A percentile compares a stretch with the other conserved stretches of the same genome.
phyloP scores from a whole-genome alignment of 805 yeast genomes.

The Torulaspora gathmanii region DNA sequence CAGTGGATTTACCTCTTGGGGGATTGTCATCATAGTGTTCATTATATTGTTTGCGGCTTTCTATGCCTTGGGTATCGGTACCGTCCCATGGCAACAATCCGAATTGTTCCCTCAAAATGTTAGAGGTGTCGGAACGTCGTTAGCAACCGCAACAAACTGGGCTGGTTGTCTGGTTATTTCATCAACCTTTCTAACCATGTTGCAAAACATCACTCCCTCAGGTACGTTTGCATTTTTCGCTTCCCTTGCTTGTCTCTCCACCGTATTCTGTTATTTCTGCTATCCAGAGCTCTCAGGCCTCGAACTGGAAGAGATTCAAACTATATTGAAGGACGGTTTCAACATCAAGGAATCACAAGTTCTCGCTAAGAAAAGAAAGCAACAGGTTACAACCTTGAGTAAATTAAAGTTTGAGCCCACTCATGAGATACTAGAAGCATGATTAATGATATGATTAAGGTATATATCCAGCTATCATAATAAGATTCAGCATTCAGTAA shows the following conservation, averaged over 20 bases:
- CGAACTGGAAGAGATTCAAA: conserved; percentile 87
- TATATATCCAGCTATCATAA: neutral
- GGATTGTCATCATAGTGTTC: conserved; percentile 74
- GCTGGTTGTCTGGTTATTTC: conserved; percentile 88
- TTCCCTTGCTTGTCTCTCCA: conserved; percentile 66
- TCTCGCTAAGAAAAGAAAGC: conserved; percentile 47
- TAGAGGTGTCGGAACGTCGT: conserved; percentile 86
- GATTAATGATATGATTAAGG: neutral
- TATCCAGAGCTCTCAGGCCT: conserved; percentile 91
- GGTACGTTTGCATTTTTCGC: conserved; percentile 94
- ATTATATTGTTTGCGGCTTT: conserved; percentile 86
- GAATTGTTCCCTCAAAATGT: conserved; percentile 92
- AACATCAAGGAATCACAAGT: conserved; percentile 63
- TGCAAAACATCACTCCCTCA: conserved; percentile 86
- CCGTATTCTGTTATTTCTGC: conserved; percentile 71
- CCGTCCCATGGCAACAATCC: conserved; percentile 97
- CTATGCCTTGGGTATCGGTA: conserved; percentile 93
- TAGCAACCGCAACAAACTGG: conserved; percentile 93
- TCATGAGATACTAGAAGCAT: conserved; percentile 12
- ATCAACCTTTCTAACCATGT: conserved; percentile 89
- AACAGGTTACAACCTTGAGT: conserved; percentile 22
- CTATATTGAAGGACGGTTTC: conserved; percentile 77
- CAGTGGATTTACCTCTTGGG: conserved; percentile 71
- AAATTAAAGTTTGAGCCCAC: conserved; percentile 12
- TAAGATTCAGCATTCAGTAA: neutral